Percentiles rank a stretch among this genome's conserved stretches.
Evolutionary conservation across 495 filamentous ascomycete species (phyloP).

Genomic region (Copromyces sp.): DNA sequence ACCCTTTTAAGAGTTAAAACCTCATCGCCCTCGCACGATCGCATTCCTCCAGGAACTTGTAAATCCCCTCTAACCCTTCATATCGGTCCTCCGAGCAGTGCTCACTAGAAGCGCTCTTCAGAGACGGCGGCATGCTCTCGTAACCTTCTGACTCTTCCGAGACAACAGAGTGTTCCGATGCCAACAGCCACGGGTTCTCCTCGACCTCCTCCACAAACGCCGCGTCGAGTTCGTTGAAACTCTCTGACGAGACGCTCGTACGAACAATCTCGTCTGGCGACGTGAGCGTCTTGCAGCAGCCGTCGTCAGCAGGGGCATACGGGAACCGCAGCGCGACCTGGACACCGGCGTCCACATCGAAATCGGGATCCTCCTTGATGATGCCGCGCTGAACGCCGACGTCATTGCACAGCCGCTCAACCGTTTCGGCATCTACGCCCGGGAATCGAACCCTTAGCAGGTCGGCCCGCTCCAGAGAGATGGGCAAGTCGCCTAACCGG

Average conservation of each 20-base stretch:
- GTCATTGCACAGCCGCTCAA: constrained; percentile 77
- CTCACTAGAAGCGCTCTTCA: constrained; percentile 30
- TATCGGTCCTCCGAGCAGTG: constrained; percentile 46
- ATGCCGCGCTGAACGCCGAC: constrained; percentile 70
- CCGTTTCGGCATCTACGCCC: constrained; percentile 76
- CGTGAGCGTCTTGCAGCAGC: constrained; percentile 31
- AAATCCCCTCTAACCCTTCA: constrained; percentile 77
- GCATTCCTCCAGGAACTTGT: constrained; percentile 79
- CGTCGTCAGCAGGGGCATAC: constrained; percentile 55
- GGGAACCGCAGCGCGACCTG: constrained; percentile 75
- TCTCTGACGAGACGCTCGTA: constrained; percentile 34
- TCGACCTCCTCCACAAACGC: constrained; percentile 19
- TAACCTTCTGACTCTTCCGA: constrained; percentile 33
- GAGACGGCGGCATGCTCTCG: constrained; percentile 37
- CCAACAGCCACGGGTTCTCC: constrained; percentile 39
- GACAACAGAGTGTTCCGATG: constrained; percentile 13
- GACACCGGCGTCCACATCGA: constrained; percentile 49
- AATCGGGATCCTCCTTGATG: constrained; percentile 68
- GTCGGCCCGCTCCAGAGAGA: constrained; percentile 51
- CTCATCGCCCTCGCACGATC: constrained; percentile 44
- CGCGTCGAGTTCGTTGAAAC: constrained; percentile 16
- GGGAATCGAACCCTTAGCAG: constrained; percentile 74
- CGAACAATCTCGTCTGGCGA: constrained; percentile 37
- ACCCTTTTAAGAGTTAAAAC: not conserved
- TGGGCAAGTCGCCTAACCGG: constrained; percentile 70